Evolutionary conservation across 2,329 filamentous ascomycete genomes (phyloP), one percentile per base, ranked within the genome.

Genomic region (Zalaria sp.): DNA sequence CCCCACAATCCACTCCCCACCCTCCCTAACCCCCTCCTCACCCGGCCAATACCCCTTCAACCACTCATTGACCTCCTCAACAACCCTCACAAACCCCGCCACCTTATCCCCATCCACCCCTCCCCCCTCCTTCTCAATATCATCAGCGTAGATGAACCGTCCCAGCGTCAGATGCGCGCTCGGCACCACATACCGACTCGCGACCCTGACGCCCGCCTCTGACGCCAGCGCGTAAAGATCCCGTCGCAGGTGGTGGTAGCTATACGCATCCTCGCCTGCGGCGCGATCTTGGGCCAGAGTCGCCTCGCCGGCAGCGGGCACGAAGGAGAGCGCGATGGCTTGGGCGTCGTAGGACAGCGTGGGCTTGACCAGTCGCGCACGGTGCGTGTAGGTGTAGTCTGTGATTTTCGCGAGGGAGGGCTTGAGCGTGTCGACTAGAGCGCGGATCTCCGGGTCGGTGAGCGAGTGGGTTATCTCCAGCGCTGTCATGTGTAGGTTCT

Each of bases 161-260:
- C 75, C 88, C 43, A 96, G 73, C 0, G 89, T 95, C 54, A 95
- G 73, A 64, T 96, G 89, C 10, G 85, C 86, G 37, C 83, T 89
- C 2, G 88, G 88, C 2, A 93, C 85, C 25, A 88, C 79, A 57
- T 95, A 96, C 43, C 89, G 72, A 40, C 83, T 84, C 25, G 71
- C 80, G 29, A 94, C 71, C 10, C 72, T 63, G n/a, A 89, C 67
- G 1, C 83, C 83, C 0, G 77, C 71, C 3, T 64, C 65, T 37
- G 68, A 65, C 3, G 76, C 73, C 26, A 76, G 64, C 38, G 72
- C 67, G 57, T 80, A 91, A 8, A 93, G 58, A 55, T 94, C 86
- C 3, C 81, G 73, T 3, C 89, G 78, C 5, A 96, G 74, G 59
- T 96, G 89, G 57, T 95, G 89, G 58, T 95, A 95, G 0, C 83